These are phyloP conservation scores for Alternaria panax DNA, from an alignment of 2,329 filamentous ascomycete species.

Conservation along the genomic window DNA sequence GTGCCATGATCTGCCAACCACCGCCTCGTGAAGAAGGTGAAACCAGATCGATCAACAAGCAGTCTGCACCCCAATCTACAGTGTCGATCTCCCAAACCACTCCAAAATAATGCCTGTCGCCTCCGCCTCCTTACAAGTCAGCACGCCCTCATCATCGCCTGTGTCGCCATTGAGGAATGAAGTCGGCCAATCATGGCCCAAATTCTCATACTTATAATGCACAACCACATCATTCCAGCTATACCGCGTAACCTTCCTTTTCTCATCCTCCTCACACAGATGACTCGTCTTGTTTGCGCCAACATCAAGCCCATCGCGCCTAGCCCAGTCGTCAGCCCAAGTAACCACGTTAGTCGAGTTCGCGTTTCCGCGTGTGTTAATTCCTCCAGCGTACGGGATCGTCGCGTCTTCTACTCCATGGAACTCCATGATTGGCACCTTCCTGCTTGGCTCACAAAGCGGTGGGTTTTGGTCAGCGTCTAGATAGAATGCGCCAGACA, in stretches of 20 bases:
- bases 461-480: slow-evolving; percentile 26
- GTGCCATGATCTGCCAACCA: background rate
- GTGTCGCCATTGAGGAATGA: slow-evolving; percentile 40
- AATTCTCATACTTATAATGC: slow-evolving; percentile 50
- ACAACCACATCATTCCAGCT: slow-evolving; percentile 43
- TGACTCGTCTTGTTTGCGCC: slow-evolving; percentile 34
- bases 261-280: slow-evolving; percentile 41
- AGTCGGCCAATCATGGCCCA: slow-evolving; percentile 55
- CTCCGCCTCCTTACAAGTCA: slow-evolving; percentile 42
- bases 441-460: slow-evolving; percentile 37
- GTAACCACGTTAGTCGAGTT: slow-evolving; percentile 26
- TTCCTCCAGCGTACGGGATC: slow-evolving; percentile 52
- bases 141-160: slow-evolving; percentile 8
- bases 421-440: slow-evolving; percentile 54
- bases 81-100: slow-evolving; percentile 40
- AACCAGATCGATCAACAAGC: background rate
- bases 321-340: slow-evolving; percentile 52
- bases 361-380: slow-evolving; percentile 28
- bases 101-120: slow-evolving; percentile 43
- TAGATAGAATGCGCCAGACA: slow-evolving; percentile 58
- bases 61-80: slow-evolving; percentile 13
- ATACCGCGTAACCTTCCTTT: slow-evolving; percentile 35
- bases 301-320: slow-evolving; percentile 43
- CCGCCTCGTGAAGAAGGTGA: no score
- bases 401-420: slow-evolving; percentile 54